Evolutionary conservation across 225 moss, liverwort and hornwort genomes (phyloP).

Genomic region (Ulota crispa): DNA sequence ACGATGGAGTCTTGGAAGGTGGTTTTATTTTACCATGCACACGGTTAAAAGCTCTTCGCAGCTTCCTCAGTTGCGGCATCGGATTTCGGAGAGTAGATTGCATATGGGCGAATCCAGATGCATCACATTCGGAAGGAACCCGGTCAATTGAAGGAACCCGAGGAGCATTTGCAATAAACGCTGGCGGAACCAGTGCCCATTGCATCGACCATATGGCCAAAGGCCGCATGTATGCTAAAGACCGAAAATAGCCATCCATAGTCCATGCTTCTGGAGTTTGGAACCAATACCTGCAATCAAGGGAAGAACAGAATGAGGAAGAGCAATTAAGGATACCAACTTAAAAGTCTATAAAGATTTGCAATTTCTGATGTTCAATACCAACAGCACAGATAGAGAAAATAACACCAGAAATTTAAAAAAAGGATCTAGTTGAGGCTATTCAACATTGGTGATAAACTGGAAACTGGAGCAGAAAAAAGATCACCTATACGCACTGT

Average conservation of each 20-base stretch:
- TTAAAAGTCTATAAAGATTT: background rate
- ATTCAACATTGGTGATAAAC: background rate
- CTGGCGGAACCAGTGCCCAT: conserved; percentile 89
- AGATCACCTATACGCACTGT: background rate
- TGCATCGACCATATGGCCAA: conserved; percentile 99
- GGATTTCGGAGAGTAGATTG: conserved; percentile 50
- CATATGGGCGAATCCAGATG: conserved; percentile 69
- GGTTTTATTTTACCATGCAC: conserved; percentile 15
- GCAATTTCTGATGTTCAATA: background rate
- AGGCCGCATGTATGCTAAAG: conserved; percentile 94
- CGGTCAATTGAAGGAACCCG: conserved; percentile 70
- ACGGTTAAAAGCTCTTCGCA: conserved; percentile 38
- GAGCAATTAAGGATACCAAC: background rate
- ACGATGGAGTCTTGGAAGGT: background rate
- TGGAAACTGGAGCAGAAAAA: background rate
- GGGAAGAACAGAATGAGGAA: background rate
- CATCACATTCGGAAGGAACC: conserved; percentile 40
- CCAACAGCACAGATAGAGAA: too few species aligned
- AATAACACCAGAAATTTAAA: background rate
- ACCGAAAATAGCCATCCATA: conserved; percentile 79
- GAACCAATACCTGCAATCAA: conserved; percentile 79
- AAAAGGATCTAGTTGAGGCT: background rate
- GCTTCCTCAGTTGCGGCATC: conserved; percentile 50
- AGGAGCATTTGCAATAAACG: conserved; percentile 75
- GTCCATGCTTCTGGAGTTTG: conserved; percentile 98